Base-by-base conservation (phyloP, 75 land plant species). In the Isoetes taiwanensis region DNA sequence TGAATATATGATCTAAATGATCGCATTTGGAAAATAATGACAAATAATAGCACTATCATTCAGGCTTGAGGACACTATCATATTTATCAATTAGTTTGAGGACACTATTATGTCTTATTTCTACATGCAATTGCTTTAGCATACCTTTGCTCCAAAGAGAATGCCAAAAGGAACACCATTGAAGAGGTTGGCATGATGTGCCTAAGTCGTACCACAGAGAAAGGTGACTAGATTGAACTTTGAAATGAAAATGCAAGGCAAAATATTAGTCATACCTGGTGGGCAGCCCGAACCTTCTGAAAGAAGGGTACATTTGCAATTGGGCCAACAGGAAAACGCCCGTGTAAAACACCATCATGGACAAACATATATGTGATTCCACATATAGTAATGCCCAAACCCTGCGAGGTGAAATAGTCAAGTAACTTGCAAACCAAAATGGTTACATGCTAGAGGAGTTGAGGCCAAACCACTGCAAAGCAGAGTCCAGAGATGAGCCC, bases 301-400 rank as follows among this genome's bases (percentile, higher is more conserved):
- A 67, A 19, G 23, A 59, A 67, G 0, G 64, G 56, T 2, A 67
- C 56, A 14, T 60, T 42, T 31, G 54, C 64, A 35, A 67, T 46
- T 14, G 69, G 69, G 5, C 69, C 69, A 4, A 67, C 64, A 11
- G 56, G 69, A 34, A 67, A 67, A 11, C 57, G 16, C 33, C 43
- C 27, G 37, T 67, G 64, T 3, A 60, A 41, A 5, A 67, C 35
- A 2, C 64, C 69, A 43, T 67, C 69, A 34, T 67, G 69, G n/a
- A 67, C 64, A 37, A 67, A 59, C 64, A 66, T 66, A 34, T 66
- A 66, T 16, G 64, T 56, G 21, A 67, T 61, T 19, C 65, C 65
- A 61, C 34, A 59, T 28, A 50, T 30, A 11, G 65, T 67, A 16
- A 60, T 67, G 0, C 69, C 65, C 0, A 67, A 23, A 1, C 64